Conservation (phyloP, 2,329 filamentous ascomycete genomes). For the Fusarium piperis region DNA sequence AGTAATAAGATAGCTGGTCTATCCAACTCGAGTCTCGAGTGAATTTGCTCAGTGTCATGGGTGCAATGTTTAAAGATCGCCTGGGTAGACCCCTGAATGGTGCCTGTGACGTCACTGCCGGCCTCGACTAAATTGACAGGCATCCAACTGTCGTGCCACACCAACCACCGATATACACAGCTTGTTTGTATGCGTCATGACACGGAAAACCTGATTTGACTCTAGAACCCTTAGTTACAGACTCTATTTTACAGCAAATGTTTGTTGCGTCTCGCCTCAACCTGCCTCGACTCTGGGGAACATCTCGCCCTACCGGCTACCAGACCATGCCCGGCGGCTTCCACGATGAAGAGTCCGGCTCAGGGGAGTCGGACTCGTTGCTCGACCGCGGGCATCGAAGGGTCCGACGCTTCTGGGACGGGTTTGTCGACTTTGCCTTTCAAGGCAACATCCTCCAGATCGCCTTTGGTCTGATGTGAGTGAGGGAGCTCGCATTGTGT, state of each 20-base stretch:
- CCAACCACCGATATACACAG: background rate
- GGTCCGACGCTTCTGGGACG: slow-evolving; percentile 64
- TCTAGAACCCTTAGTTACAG: too few species aligned
- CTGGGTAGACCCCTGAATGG: background rate
- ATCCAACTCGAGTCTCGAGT: background rate
- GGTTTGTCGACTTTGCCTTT: slow-evolving; percentile 77
- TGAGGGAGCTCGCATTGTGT: background rate
- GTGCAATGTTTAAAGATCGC: background rate
- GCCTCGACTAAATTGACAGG: background rate
- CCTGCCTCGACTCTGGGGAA: slow-evolving; percentile 24
- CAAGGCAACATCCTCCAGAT: slow-evolving; percentile 81
- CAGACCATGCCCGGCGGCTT: slow-evolving; percentile 40
- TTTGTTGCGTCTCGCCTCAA: slow-evolving; percentile 9
- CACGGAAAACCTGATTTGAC: background rate
- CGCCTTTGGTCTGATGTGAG: slow-evolving; percentile 78
- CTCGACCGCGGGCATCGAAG: slow-evolving; percentile 58
- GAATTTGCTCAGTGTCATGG: background rate
- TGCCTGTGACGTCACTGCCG: slow-evolving; percentile 17
- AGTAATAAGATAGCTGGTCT: slow-evolving; percentile 37
- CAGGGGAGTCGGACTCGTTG: slow-evolving; percentile 50
- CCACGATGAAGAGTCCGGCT: slow-evolving; percentile 50
- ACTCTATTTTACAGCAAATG: background rate
- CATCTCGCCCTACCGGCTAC: slow-evolving; percentile 18
- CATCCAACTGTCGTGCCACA: background rate
- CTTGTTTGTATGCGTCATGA: background rate